Conservation (phyloP, 768 basidiomycete genomes). For the Peribolospora baueri region DNA sequence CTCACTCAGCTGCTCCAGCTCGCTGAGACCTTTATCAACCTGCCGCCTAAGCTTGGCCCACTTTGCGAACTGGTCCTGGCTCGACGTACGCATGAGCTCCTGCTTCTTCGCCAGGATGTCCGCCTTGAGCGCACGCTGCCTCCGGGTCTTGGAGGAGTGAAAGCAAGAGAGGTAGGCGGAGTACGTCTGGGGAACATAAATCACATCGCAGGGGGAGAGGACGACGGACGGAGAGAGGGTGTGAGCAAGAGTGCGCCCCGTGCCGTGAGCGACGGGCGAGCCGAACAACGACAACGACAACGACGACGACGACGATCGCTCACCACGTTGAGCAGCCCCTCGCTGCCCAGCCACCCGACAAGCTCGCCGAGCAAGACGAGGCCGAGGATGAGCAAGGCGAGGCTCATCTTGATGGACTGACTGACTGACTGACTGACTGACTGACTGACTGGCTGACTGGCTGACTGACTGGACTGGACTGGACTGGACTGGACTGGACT, state of each 20-base stretch:
- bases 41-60: slow-evolving; percentile 83
- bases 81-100: slow-evolving; percentile 67
- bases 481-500: no score
- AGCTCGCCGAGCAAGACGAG: slow-evolving; percentile 2
- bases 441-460: no score
- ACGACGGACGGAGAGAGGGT: background rate
- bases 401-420: background rate
- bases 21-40: slow-evolving; percentile 72
- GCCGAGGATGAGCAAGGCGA: slow-evolving; percentile 1
- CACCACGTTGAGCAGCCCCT: slow-evolving; percentile 4
- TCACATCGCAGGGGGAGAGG: background rate
- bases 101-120: slow-evolving; percentile 58
- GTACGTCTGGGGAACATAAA: slow-evolving; percentile 39
- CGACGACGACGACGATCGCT: background rate
- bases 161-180: slow-evolving; percentile 42
- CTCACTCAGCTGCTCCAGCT: slow-evolving; percentile 74
- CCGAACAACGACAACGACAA: background rate
- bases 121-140: slow-evolving; percentile 48
- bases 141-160: slow-evolving; percentile 29
- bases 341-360: slow-evolving; percentile 6
- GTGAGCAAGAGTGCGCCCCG: background rate
- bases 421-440: background rate
- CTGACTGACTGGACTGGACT: no score
- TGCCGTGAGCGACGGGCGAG: background rate
- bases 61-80: slow-evolving; percentile 93